phyloP scores from a whole-genome alignment of 2,329 filamentous ascomycete genomes.

The Trichoderma breve region DNA sequence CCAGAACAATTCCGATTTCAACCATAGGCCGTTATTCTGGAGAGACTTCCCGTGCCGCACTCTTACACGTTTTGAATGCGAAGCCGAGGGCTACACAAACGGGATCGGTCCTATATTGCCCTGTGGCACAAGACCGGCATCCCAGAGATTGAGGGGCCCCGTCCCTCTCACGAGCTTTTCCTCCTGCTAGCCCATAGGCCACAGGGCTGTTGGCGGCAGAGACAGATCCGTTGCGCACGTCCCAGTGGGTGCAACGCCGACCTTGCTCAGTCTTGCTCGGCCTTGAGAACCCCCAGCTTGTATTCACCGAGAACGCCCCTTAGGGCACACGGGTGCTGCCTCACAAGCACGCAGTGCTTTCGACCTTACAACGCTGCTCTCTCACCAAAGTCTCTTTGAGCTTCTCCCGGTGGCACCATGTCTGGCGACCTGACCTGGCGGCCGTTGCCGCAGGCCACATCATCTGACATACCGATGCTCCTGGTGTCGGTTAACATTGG shows the following conservation, averaged over 20 bases:
- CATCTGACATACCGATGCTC: conserved; percentile 54
- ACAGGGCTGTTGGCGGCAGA: neutral
- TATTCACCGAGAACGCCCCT: conserved; percentile 19
- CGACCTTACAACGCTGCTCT: neutral
- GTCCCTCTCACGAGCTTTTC: neutral
- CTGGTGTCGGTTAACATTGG: conserved; percentile 60
- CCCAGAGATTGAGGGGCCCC: neutral
- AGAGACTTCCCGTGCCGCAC: conserved; percentile 15
- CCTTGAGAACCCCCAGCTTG: conserved; percentile 13
- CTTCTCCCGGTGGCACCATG: conserved; percentile 29
- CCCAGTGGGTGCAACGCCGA: too few relatives aligned
- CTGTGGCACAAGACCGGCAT: conserved; percentile 10
- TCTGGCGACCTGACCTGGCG: conserved; percentile 43
- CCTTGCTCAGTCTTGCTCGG: too few relatives aligned
- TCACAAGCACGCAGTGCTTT: conserved; percentile 7
- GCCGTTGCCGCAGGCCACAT: conserved; percentile 43
- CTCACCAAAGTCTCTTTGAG: neutral
- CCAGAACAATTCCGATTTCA: conserved; percentile 21
- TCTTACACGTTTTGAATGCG: conserved; percentile 2
- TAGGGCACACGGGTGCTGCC: conserved; percentile 12
- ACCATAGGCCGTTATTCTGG: conserved; percentile 18
- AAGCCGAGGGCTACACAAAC: conserved; percentile 10
- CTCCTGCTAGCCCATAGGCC: neutral
- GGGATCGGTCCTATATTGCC: neutral
- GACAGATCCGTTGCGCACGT: conserved; percentile 13